Base-by-base conservation (phyloP, 345 rosid genomes). In the Sonneratia alba region DNA sequence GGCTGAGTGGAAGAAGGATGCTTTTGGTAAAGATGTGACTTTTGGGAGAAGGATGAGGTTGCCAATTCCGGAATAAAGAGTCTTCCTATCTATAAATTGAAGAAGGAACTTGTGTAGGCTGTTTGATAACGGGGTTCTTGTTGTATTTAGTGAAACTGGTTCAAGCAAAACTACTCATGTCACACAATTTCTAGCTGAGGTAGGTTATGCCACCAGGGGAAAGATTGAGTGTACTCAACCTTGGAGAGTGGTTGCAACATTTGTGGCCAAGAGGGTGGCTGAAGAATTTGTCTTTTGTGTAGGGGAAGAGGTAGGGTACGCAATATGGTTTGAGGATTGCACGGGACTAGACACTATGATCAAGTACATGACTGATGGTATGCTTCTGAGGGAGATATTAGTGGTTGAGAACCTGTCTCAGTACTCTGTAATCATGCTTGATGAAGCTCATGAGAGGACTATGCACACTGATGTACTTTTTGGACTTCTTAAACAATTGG, bases 1-100 rank as follows among this genome's bases (percentile, higher is more conserved):
- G 89, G 96, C 96, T 13, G 91, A 91, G 72, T 94, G 98, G 98
- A 91, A 94, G 86, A 94, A 90, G 81, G 96, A 91, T 77, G 91
- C 97, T 22, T 90, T 81, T 74, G 93, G 90, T 24, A 88, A 91
- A 76, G 86, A 94, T 27, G 76, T 88, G 21, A 91, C 92, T 12
- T 88, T 86, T 78, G 96, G 97, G 45, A 92, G 86, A 79, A 82
- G 92, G 70, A 86, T 96, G 36, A 90, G 88, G 84, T 89, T 94
- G 67, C 91, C 97, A 24, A 82, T 94, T 27, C 97, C 89, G 82
- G 98, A 90, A 42, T 92, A 80, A 87, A 86, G 83, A 90, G 96
- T 79, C 81, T 94, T 80, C 98, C 97, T 3, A 94, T 94, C 63
- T 90, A 94, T 82, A 88, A 90, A 77, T 74, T 91, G 81, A 94